A percentile compares a stretch with the other conserved stretches of the same genome.
Conservation (phyloP, 768 basidiomycete genomes). For the Leccinum subgranulosum region DNA sequence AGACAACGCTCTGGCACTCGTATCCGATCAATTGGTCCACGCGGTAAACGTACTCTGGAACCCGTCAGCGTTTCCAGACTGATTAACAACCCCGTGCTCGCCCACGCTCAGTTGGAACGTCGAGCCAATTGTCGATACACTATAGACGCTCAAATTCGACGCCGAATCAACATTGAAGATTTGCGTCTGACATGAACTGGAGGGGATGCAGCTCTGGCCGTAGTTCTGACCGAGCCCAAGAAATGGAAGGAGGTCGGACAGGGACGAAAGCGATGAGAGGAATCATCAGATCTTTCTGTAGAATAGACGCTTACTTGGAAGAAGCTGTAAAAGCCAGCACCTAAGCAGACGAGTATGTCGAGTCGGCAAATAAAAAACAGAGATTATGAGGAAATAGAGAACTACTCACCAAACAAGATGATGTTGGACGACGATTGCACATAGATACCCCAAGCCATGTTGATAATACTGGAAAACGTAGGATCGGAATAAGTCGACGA, state of each 20-base stretch:
- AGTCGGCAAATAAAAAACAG: constrained; percentile 24
- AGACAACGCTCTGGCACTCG: background rate
- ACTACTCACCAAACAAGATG: constrained; percentile 37
- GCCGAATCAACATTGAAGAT: constrained; percentile 39
- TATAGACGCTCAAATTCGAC: constrained; percentile 39
- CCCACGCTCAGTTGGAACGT: constrained; percentile 40
- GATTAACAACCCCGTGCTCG: constrained; percentile 31
- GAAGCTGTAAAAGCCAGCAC: constrained; percentile 50
- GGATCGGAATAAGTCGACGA: constrained; percentile 39
- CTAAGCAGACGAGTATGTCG: constrained; percentile 16
- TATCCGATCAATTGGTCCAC: background rate
- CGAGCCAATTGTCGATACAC: constrained; percentile 43
- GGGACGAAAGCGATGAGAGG: background rate
- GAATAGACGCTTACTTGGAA: constrained; percentile 31
- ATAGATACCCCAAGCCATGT: constrained; percentile 13
- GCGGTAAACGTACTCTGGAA: background rate
- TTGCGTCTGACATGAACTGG: constrained; percentile 39
- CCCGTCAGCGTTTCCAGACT: constrained; percentile 26
- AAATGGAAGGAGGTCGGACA: background rate
- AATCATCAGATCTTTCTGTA: background rate
- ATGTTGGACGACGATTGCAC: constrained; percentile 37
- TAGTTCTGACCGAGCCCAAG: constrained; percentile 33
- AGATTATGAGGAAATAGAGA: constrained; percentile 7
- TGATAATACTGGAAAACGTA: constrained; percentile 13
- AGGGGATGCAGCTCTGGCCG: constrained; percentile 33